Percentiles rank a stretch among this genome's conserved stretches.
These are phyloP conservation scores for Xanthoceras sorbifolium DNA, from an alignment of 345 rosid species.

Conservation along the genomic window DNA sequence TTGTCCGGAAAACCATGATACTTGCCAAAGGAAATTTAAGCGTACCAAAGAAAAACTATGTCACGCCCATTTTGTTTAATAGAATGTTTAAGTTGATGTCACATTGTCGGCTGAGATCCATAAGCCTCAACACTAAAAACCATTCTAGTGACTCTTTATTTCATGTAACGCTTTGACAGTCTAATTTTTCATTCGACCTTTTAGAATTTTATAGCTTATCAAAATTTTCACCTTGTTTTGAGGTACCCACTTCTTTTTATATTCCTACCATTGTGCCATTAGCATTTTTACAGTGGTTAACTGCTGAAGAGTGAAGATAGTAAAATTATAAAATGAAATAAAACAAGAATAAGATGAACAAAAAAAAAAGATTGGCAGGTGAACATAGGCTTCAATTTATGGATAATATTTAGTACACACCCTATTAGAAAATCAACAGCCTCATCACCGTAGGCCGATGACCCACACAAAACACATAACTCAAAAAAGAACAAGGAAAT, in stretches of 20 bases:
- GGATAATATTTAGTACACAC: no score
- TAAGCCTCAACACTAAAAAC: background rate
- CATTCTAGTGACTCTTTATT: background rate
- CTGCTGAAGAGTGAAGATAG: no score
- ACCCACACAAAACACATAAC: background rate
- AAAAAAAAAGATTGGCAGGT: background rate
- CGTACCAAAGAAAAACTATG: background rate
- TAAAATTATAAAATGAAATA: no score
- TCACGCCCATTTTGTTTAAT: slow-evolving; percentile 23
- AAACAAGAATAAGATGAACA: no score
- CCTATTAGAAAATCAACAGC: no score
- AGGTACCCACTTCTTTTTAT: background rate
- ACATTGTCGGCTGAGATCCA: background rate
- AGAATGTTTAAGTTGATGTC: slow-evolving; percentile 34
- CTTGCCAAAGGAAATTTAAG: background rate
- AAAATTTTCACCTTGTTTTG: no score
- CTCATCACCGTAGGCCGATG: background rate
- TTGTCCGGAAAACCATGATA: slow-evolving; percentile 30
- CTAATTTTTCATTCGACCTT: background rate
- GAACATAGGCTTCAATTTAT: no score
- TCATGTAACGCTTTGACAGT: background rate
- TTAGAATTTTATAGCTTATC: background rate
- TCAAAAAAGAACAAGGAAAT: background rate
- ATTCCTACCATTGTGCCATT: no score
- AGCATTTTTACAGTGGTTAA: no score